Evolutionary conservation across 306 rosid species (phyloP).

Genomic region (Cicer judaicum): DNA sequence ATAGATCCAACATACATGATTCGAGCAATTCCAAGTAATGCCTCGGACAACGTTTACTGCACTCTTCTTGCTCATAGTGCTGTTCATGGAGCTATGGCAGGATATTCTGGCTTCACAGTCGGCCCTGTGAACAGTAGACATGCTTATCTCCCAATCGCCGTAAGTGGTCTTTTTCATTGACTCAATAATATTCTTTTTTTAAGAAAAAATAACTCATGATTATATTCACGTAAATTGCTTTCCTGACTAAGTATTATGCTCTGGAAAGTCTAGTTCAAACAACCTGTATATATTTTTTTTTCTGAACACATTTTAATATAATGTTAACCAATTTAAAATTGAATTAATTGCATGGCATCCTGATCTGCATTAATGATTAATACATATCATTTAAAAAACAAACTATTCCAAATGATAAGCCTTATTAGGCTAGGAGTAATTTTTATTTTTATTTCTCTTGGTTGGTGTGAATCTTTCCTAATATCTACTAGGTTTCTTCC

Average conservation of each 20-base stretch:
- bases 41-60: constrained; percentile 92
- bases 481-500: background rate
- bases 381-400: background rate
- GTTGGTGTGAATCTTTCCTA: background rate
- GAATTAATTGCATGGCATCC: constrained; percentile 1
- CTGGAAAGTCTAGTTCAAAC: constrained; percentile 10
- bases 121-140: constrained; percentile 89
- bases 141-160: constrained; percentile 88
- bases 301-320: background rate
- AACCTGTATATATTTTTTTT: background rate
- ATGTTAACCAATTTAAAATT: background rate
- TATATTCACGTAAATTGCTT: constrained; percentile 23
- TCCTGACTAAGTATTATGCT: background rate
- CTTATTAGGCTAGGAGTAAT: background rate
- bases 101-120: constrained; percentile 88
- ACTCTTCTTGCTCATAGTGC: constrained; percentile 97
- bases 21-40: constrained; percentile 97
- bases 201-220: background rate
- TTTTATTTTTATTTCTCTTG: background rate
- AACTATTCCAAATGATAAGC: background rate
- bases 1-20: constrained; percentile 98
- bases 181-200: no score
- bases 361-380: background rate
- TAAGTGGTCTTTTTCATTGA: constrained; percentile 55
- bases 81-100: constrained; percentile 98